A percentile compares a stretch with the other conserved stretches of the same genome.
These are phyloP conservation scores for Aspergillus proliferans DNA, from an alignment of 2,329 filamentous ascomycete genomes.

Conservation along the genomic window DNA sequence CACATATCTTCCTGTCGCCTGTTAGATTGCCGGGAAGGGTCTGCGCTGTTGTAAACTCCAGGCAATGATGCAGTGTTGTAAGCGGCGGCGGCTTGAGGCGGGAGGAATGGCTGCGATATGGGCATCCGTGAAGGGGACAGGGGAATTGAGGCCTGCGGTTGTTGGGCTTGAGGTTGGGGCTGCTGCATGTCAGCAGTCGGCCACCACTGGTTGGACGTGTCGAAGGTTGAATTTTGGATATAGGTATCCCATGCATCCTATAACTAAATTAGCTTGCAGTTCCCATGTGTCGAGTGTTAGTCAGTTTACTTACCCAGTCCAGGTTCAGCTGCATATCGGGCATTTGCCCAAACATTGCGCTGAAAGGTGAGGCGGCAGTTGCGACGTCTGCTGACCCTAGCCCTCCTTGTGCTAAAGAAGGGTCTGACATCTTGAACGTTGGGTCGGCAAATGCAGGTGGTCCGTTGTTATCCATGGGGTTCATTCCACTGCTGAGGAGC, in stretches of 20 bases:
- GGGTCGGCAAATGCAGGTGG: conserved; percentile 22
- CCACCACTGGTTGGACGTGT: conserved; percentile 36
- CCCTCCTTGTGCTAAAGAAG: conserved; percentile 15
- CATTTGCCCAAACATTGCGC: conserved; percentile 48
- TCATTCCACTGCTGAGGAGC: conserved; percentile 59
- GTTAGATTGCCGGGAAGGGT: no score
- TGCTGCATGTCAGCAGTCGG: conserved; percentile 28
- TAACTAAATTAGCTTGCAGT: conserved; percentile 19
- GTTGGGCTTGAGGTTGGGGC: conserved; percentile 15
- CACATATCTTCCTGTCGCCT: no score
- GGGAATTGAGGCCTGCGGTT: conserved; percentile 14
- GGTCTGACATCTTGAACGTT: conserved; percentile 24
- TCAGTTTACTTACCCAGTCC: conserved; percentile 53
- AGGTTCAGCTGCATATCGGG: conserved; percentile 53
- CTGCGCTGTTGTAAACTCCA: no score
- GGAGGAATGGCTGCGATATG: conserved; percentile 5
- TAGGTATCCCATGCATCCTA: conserved; percentile 65
- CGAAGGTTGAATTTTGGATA: conserved; percentile 53
- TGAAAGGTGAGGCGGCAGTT: conserved; percentile 49
- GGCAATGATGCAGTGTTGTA: neutral
- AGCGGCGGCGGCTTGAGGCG: neutral
- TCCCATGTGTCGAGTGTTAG: neutral
- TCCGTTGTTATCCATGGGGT: conserved; percentile 36
- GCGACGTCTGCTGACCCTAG: conserved; percentile 29
- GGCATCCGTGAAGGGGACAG: conserved; percentile 17